Conservation (phyloP, 2,329 filamentous ascomycete species). For the Leptographium galeiforme region DNA sequence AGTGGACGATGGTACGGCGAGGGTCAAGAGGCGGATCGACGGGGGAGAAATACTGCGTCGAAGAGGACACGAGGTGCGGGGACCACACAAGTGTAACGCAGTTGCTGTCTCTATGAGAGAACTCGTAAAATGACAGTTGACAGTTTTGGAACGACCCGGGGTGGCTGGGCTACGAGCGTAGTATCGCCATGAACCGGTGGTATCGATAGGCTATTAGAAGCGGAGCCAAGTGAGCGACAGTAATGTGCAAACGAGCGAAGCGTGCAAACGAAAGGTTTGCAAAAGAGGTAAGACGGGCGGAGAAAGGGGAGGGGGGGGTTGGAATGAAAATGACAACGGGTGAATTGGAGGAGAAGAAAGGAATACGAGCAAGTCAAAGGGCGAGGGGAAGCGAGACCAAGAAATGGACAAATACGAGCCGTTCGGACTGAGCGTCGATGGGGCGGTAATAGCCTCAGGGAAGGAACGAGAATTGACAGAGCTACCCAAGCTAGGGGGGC, state of each 20-base stretch:
- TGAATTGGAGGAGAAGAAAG: background rate
- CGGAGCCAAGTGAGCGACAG: background rate
- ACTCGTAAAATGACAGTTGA: background rate
- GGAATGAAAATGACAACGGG: no score
- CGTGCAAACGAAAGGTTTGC: background rate
- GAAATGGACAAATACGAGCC: no score
- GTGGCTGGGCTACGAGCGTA: background rate
- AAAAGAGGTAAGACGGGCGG: background rate
- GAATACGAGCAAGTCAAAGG: background rate
- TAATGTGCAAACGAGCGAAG: no score
- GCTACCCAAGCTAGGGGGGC: no score
- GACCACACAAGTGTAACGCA: no score
- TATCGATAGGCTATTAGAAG: background rate
- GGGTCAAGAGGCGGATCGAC: no score
- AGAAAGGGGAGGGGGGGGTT: background rate
- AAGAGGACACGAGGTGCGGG: no score
- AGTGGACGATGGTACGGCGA: no score
- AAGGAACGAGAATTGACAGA: background rate
- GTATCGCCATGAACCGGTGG: background rate
- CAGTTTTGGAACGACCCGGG: background rate
- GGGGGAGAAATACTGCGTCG: no score
- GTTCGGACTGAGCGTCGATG: no score
- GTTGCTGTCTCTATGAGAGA: no score
- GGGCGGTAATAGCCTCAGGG: background rate
- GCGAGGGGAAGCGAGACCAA: background rate